Evolutionary conservation across 2,329 filamentous ascomycete genomes (phyloP).

Genomic region (Aspergillus luchuensis): DNA sequence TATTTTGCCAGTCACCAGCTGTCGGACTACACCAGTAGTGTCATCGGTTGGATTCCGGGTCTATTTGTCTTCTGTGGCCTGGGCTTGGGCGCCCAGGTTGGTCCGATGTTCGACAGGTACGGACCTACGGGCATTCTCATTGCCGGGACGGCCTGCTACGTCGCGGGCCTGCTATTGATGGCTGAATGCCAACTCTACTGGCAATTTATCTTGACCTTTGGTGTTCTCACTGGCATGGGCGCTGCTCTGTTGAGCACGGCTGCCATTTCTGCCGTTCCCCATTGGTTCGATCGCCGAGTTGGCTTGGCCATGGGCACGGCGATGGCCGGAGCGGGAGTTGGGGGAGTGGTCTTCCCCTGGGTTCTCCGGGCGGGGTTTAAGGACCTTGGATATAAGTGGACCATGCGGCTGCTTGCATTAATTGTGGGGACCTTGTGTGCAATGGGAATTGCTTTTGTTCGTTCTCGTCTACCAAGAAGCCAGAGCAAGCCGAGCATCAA

Average conservation of each 20-base stretch:
- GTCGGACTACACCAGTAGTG: slow-evolving; percentile 43
- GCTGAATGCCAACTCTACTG: slow-evolving; percentile 52
- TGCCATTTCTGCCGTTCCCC: slow-evolving; percentile 41
- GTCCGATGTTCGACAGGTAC: slow-evolving; percentile 54
- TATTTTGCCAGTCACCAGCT: slow-evolving; percentile 52
- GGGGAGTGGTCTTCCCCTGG: slow-evolving; percentile 43
- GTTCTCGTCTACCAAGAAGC: slow-evolving; percentile 39
- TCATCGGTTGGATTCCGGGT: slow-evolving; percentile 55
- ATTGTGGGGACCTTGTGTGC: slow-evolving; percentile 36
- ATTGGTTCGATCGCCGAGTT: slow-evolving; percentile 45
- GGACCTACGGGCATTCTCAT: slow-evolving; percentile 49
- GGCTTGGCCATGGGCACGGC: slow-evolving; percentile 45
- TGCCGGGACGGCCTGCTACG: slow-evolving; percentile 41
- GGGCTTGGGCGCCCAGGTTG: slow-evolving; percentile 50
- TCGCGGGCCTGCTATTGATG: slow-evolving; percentile 48
- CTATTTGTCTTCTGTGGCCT: slow-evolving; percentile 51
- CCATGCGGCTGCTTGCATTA: slow-evolving; percentile 42
- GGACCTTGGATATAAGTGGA: slow-evolving; percentile 42
- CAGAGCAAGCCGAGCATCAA: slow-evolving; percentile 42
- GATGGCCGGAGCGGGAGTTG: slow-evolving; percentile 43
- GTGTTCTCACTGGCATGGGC: slow-evolving; percentile 40
- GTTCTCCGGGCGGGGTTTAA: slow-evolving; percentile 38
- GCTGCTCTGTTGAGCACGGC: slow-evolving; percentile 43
- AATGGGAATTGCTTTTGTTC: slow-evolving; percentile 39
- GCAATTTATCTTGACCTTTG: slow-evolving; percentile 51